Conservation (phyloP, 441 rosid species). For the Populus hybrid region DNA sequence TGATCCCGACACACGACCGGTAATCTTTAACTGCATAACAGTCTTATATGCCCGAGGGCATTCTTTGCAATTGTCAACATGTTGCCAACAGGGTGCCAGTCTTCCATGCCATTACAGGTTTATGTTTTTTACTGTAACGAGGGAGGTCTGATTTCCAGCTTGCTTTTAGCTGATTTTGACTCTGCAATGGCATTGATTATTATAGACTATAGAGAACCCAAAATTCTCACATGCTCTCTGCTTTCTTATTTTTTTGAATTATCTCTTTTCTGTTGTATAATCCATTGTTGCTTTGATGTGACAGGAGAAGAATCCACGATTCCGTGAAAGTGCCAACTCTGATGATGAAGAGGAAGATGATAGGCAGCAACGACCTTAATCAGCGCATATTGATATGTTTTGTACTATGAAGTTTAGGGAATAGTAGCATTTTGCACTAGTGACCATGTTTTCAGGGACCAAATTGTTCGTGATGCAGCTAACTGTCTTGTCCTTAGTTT, state of each 20-base stretch:
- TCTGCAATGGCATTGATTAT: neutral
- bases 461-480: neutral
- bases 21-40: slow-evolving; percentile 23
- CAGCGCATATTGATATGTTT: neutral
- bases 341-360: slow-evolving; percentile 92
- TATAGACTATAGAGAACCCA: neutral
- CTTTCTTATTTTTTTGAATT: neutral
- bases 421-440: neutral
- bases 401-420: neutral
- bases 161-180: neutral
- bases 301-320: slow-evolving; percentile 98
- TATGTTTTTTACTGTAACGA: neutral
- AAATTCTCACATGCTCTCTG: neutral
- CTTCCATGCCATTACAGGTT: neutral
- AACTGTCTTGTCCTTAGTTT: neutral
- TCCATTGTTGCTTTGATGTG: slow-evolving; percentile 5
- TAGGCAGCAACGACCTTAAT: slow-evolving; percentile 43
- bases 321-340: slow-evolving; percentile 94
- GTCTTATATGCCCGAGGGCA: neutral
- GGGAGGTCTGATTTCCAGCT: neutral
- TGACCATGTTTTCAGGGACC: neutral
- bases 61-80: neutral
- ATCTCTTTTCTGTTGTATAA: slow-evolving; percentile 1
- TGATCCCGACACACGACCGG: slow-evolving; percentile 85
- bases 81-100: neutral